Percentiles rank a stretch among this genome's conserved stretches.
Evolutionary conservation across 1,284 basidiomycete species (phyloP).

Genomic region (Trametes pubescens): DNA sequence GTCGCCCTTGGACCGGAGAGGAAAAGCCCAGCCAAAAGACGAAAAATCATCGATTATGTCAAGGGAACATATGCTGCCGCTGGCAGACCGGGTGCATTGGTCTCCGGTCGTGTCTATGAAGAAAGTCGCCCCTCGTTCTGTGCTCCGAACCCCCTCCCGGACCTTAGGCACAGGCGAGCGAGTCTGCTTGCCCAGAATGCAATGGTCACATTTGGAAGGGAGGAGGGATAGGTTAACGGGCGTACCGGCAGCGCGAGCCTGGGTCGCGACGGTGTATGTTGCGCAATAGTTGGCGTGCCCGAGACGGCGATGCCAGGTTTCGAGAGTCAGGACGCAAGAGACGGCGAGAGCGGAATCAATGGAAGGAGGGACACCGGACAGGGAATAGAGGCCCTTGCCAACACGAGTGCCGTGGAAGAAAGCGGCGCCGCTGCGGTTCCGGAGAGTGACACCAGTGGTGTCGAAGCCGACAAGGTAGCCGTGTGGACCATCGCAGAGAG

Average conservation of each 20-base stretch:
- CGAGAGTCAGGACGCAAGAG: slow-evolving; percentile 21
- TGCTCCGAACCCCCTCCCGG: slow-evolving; percentile 30
- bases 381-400: neutral
- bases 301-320: slow-evolving; percentile 45
- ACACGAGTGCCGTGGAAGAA: slow-evolving; percentile 11
- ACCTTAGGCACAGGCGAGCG: slow-evolving; percentile 20
- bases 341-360: neutral
- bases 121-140: slow-evolving; percentile 38
- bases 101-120: slow-evolving; percentile 46
- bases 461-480: slow-evolving; percentile 11
- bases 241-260: slow-evolving; percentile 44
- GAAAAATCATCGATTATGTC: slow-evolving; percentile 48
- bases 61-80: slow-evolving; percentile 43
- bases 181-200: slow-evolving; percentile 33
- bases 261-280: slow-evolving; percentile 40
- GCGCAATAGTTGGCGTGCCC: slow-evolving; percentile 43
- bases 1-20: slow-evolving; percentile 37
- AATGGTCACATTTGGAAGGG: slow-evolving; percentile 38
- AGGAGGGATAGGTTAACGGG: slow-evolving; percentile 34
- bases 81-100: slow-evolving; percentile 34
- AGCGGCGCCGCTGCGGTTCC: slow-evolving; percentile 3
- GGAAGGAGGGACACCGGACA: neutral
- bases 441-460: slow-evolving; percentile 7
- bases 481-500: slow-evolving; percentile 22
- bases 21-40: slow-evolving; percentile 41